Evolutionary conservation across 2,329 filamentous ascomycete species (phyloP).

Genomic region (Ophiostoma perfectum): DNA sequence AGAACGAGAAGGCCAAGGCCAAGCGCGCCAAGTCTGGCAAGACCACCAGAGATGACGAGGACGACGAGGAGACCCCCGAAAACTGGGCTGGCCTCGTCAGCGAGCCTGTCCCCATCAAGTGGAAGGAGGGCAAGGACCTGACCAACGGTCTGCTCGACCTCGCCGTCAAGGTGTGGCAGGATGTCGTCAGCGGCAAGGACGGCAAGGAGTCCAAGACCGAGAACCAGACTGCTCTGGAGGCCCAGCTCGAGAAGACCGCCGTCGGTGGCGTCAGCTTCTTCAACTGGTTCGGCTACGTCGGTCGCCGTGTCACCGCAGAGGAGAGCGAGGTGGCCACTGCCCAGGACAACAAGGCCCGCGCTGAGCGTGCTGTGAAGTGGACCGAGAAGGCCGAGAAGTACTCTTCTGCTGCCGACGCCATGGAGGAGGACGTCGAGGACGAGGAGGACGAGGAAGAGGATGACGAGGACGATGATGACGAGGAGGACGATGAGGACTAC

Average conservation of each 20-base stretch:
- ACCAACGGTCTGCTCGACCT: slow-evolving; percentile 74
- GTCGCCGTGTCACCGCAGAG: slow-evolving; percentile 62
- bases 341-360: slow-evolving; percentile 42
- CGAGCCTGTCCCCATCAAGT: slow-evolving; percentile 81
- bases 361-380: slow-evolving; percentile 14
- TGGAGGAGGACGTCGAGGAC: slow-evolving; percentile 34
- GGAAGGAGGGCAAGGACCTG: slow-evolving; percentile 81
- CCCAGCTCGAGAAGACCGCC: slow-evolving; percentile 54
- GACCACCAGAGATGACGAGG: background rate
- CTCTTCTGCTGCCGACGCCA: slow-evolving; percentile 26
- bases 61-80: background rate
- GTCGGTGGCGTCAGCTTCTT: slow-evolving; percentile 75
- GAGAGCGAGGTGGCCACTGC: slow-evolving; percentile 60
- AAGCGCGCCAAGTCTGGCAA: background rate
- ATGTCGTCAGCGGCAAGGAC: slow-evolving; percentile 36
- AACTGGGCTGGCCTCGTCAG: slow-evolving; percentile 72
- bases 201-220: slow-evolving; percentile 29
- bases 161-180: slow-evolving; percentile 63
- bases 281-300: slow-evolving; percentile 78
- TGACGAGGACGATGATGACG: slow-evolving; percentile 39
- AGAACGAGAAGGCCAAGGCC: slow-evolving; percentile 12
- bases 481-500: slow-evolving; percentile 50
- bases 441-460: slow-evolving; percentile 49
- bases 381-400: slow-evolving; percentile 36
- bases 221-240: slow-evolving; percentile 37